A percentile compares a stretch with the other conserved stretches of the same genome.
Conservation (phyloP, 208 protist species). For the Tritrichomonas foetus region DNA sequence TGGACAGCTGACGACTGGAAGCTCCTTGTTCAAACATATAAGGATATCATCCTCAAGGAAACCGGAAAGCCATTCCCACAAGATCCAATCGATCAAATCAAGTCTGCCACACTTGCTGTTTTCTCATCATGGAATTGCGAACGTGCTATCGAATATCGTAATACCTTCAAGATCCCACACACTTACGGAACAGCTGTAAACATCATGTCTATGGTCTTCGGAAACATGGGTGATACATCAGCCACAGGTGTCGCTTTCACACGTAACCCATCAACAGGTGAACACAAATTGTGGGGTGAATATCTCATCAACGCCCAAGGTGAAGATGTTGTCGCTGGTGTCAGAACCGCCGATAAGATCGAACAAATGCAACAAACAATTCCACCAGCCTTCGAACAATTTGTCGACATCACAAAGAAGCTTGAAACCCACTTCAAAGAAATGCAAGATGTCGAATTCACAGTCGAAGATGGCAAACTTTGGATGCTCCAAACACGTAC, state of each 20-base stretch:
- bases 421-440: constrained; percentile 12
- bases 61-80: constrained; percentile 25
- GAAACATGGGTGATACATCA: constrained; percentile 18
- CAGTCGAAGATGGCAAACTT: background rate
- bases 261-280: constrained; percentile 12
- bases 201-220: constrained; percentile 26
- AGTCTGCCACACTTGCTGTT: background rate
- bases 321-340: background rate
- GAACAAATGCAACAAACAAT: background rate
- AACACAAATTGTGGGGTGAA: background rate
- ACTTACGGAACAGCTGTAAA: background rate
- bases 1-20: constrained; percentile 14
- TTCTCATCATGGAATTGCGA: constrained; percentile 30
- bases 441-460: background rate
- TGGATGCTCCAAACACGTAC: background rate
- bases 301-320: background rate
- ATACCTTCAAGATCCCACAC: background rate
- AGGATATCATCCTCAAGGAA: constrained; percentile 23
- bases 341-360: background rate
- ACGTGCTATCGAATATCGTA: background rate
- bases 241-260: background rate
- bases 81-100: constrained; percentile 4
- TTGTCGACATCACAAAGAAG: background rate
- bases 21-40: background rate
- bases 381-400: background rate